Evolutionary conservation across 306 rosid species (phyloP).

Genomic region (Lablab purpureus): DNA sequence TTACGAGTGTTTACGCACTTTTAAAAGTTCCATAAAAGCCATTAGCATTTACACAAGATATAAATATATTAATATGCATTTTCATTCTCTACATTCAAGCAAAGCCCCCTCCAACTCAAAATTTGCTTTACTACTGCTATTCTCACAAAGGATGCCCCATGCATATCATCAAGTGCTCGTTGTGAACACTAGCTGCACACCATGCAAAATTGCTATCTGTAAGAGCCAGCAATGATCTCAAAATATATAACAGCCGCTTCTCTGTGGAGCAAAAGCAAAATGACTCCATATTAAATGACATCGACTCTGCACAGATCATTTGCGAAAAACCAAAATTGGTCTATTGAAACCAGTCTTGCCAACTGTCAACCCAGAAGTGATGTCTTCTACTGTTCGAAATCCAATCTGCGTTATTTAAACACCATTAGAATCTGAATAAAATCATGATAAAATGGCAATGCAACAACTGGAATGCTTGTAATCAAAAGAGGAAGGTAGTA

Average conservation of each 20-base stretch:
- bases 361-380: conserved; percentile 63
- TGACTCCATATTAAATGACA: conserved; percentile 13
- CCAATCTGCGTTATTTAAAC: conserved; percentile 67
- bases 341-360: conserved; percentile 86
- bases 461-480: conserved; percentile 27
- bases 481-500: background rate
- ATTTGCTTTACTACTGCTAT: conserved; percentile 17
- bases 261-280: conserved; percentile 15
- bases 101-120: conserved; percentile 13
- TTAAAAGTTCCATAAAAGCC: background rate
- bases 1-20: background rate
- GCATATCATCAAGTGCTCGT: conserved; percentile 7
- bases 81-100: conserved; percentile 39
- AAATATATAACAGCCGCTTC: conserved; percentile 5
- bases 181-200: background rate
- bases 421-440: conserved; percentile 34
- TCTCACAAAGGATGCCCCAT: conserved; percentile 1
- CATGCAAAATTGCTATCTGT: conserved; percentile 28
- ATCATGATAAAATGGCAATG: conserved; percentile 2
- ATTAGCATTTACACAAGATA: conserved; percentile 23
- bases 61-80: background rate
- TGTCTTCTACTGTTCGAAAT: conserved; percentile 72
- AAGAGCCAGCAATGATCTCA: conserved; percentile 27
- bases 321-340: conserved; percentile 78
- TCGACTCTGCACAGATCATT: conserved; percentile 47